Evolutionary conservation across 2,329 filamentous ascomycete genomes (phyloP), one percentile per base, ranked within the genome.

Genomic region (Aspergillus pseudotamarii): DNA sequence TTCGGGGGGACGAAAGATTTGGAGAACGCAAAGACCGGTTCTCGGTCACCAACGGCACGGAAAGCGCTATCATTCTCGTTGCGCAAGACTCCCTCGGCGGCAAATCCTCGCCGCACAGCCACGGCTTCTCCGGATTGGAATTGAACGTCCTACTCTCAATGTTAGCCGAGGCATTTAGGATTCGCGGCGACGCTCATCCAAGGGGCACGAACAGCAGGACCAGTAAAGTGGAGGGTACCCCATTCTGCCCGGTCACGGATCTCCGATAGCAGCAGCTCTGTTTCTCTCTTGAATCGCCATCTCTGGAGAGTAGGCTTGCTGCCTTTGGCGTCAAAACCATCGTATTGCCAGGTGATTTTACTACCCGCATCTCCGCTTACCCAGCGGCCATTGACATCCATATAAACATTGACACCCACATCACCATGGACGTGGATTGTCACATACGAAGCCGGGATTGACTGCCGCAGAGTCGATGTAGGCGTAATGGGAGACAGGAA

Each of bases 11-110:
- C 80, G 76, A 91, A 90, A 6, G 84, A 82, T 69, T 90, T 90
- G 16, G 88, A 84, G 74, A 94, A 95, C 0, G 92, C 91, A 78
- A 95, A 94, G 4, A 94, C 89, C 0, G 92, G 92, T 74, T 94
- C 90, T 34, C 91, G 85, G 57, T 94, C 89, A 82, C 90, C 90
- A 65, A 94, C 90, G 8, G 82, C 79, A 4, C 92, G 86, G 76
- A 89, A 94, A 1, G 80, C 77, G n/a, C 78, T 76, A 70, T 95
- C 91, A 19, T 90, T 84, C 54, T 82, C 76, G 72, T 95, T 91
- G 60, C 84, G 82, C 23, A 96, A 78, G 1, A 82, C 84, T 5
- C 91, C 89, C 14, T 84, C 88, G 62, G 84, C 82, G 0, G 92
- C 87, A 76, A 96, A 96, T 1, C 84, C 82, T 66, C 88, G 86